phyloP scores from a whole-genome alignment of 805 yeast species.

The Starmerella apis region DNA sequence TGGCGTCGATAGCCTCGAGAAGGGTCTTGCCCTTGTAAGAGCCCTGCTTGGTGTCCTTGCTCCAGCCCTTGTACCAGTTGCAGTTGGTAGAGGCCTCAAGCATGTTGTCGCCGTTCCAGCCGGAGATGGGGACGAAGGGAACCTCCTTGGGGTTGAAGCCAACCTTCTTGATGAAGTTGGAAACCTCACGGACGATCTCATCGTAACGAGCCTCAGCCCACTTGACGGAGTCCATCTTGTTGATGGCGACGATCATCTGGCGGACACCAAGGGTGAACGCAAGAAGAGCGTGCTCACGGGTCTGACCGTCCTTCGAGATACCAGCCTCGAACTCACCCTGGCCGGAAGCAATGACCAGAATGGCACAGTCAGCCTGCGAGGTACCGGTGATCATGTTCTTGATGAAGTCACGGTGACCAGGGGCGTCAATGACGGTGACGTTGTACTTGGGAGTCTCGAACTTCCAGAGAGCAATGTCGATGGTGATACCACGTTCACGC shows the following conservation, averaged over 20 bases:
- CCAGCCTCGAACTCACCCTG: conserved; percentile 94
- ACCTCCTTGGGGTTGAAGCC: conserved; percentile 99
- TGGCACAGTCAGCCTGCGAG: conserved; percentile 87
- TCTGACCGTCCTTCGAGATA: conserved; percentile 89
- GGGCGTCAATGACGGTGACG: conserved; percentile 89
- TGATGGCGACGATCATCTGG: conserved; percentile 79
- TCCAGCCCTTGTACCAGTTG: conserved; percentile 85
- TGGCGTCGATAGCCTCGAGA: conserved; percentile 73
- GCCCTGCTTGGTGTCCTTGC: conserved; percentile 65
- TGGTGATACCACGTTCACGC: conserved; percentile 95
- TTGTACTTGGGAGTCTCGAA: conserved; percentile 84
- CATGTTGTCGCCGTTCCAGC: conserved; percentile 92
- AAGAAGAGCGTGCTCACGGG: conserved; percentile 88
- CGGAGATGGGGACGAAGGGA: conserved; percentile 85
- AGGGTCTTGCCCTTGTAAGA: conserved; percentile 67
- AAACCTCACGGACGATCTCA: conserved; percentile 99
- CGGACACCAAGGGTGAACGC: conserved; percentile 83
- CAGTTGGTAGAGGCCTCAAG: conserved; percentile 71
- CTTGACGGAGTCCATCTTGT: conserved; percentile 91
- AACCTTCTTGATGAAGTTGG: conserved; percentile 98
- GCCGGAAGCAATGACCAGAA: conserved; percentile 83
- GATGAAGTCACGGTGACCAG: conserved; percentile 95
- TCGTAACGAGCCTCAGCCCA: conserved; percentile 75
- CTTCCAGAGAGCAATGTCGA: conserved; percentile 86
- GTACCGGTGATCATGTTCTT: conserved; percentile 95